phyloP scores from a whole-genome alignment of 2,329 filamentous ascomycete species.

The Colletotrichum tabaci region DNA sequence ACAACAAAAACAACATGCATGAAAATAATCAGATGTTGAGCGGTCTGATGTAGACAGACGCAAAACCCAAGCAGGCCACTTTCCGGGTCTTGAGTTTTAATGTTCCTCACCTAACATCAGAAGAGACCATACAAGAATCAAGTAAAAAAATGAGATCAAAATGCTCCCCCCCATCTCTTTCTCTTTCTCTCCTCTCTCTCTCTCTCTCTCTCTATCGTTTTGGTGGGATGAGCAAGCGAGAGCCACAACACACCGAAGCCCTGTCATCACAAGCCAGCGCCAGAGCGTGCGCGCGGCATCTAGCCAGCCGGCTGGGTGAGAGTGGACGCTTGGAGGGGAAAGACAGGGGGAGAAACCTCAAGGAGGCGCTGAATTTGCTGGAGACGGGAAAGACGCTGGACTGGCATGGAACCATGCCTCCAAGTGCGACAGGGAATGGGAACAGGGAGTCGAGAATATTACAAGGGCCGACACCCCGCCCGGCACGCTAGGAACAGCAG shows the following conservation, averaged over 20 bases:
- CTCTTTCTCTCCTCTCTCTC: too few relatives aligned
- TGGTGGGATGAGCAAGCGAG: slow-evolving; percentile 40
- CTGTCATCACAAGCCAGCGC: slow-evolving; percentile 38
- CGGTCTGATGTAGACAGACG: not conserved
- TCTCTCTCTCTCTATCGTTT: not conserved
- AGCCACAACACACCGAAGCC: slow-evolving; percentile 28
- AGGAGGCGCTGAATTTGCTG: slow-evolving; percentile 26
- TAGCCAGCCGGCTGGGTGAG: slow-evolving; percentile 34
- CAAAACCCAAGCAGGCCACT: not conserved
- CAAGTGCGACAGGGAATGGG: slow-evolving; percentile 21
- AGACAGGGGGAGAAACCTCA: slow-evolving; percentile 21
- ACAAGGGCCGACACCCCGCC: slow-evolving; percentile 29
- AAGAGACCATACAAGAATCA: too few relatives aligned
- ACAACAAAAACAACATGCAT: slow-evolving; percentile 30
- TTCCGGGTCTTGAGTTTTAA: too few relatives aligned
- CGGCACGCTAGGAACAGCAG: slow-evolving; percentile 40
- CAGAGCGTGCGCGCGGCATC: slow-evolving; percentile 12
- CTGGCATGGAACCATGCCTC: slow-evolving; percentile 20
- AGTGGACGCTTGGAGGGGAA: slow-evolving; percentile 25
- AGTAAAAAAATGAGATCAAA: slow-evolving; percentile 16
- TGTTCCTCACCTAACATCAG: too few relatives aligned
- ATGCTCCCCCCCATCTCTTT: too few relatives aligned
- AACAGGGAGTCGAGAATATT: slow-evolving; percentile 19
- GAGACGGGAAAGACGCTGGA: slow-evolving; percentile 33
- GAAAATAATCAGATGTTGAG: slow-evolving; percentile 9